phyloP scores from a whole-genome alignment of 768 basidiomycete species.

The Dentipellis fragilis region DNA sequence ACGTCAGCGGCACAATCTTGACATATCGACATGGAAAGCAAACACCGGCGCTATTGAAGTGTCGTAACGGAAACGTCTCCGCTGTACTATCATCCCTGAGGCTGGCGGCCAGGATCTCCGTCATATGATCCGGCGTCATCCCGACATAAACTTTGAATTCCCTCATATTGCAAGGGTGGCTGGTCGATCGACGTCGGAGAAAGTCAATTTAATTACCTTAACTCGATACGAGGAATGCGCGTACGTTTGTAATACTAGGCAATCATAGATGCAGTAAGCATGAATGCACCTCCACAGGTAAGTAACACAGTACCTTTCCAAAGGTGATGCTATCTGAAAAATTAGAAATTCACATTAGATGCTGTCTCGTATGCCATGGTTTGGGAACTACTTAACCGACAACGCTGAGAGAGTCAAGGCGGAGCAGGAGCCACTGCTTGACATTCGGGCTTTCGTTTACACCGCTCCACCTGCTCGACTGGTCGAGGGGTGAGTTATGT shows the following conservation, averaged over 20 bases:
- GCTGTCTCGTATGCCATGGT: not conserved
- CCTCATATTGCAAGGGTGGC: constrained; percentile 83
- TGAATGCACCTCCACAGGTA: not conserved
- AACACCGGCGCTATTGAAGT: constrained; percentile 46
- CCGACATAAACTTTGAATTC: constrained; percentile 71
- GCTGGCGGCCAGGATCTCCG: constrained; percentile 49
- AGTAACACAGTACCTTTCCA: constrained; percentile 45
- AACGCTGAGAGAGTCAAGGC: constrained; percentile 47
- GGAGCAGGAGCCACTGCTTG: constrained; percentile 65
- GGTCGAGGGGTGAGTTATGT: constrained; percentile 51
- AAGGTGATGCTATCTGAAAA: constrained; percentile 60
- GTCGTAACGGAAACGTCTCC: constrained; percentile 54
- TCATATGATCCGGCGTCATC: constrained; percentile 52
- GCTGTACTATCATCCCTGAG: constrained; percentile 56
- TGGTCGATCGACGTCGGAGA: too few species aligned
- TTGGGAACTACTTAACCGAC: constrained; percentile 46
- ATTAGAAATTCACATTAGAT: not conserved
- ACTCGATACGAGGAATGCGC: not conserved
- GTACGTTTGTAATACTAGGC: constrained; percentile 25
- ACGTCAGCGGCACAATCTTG: constrained; percentile 72
- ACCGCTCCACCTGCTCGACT: constrained; percentile 68
- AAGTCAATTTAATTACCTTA: too few species aligned
- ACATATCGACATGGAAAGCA: constrained; percentile 57
- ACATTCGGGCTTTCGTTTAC: constrained; percentile 43
- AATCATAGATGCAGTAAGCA: not conserved